Evolutionary conservation across 2,329 filamentous ascomycete species (phyloP), one percentile per base, ranked within the genome.

Genomic region (Lasiodiplodia gonubiensis): DNA sequence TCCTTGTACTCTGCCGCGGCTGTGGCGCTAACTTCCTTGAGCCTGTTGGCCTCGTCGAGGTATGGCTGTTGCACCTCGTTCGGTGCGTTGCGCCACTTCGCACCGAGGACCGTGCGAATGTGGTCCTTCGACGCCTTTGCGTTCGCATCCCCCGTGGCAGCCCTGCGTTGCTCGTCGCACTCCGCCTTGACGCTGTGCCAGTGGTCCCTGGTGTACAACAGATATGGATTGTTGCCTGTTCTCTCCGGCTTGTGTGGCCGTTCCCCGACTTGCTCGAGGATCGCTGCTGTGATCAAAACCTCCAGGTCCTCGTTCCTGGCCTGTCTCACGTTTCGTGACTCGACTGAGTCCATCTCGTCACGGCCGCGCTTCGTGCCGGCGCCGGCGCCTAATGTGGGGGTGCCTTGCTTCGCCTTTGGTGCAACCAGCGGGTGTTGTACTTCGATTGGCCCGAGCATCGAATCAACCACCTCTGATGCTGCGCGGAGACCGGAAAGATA

Each of bases 401-500:
- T 70, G 10, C 67, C 57, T 7, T 71, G 23, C 68, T 77, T 78
- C 5, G 72, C 79, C 79, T 90, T 88, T 70, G 89, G 83, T 68
- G 88, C 85, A 21, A 98, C 87, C 3, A 99, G 84, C 1, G 93
- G 93, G 3, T 83, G 84, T 0, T 75, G 91, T 12, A 97, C 83
- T 53, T 90, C 82, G 68, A 99, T 93, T 0, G 93, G 90, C 0
- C 95, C 95, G 37, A 95, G 83, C 76, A 97, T 86, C 2, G 88
- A 83, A 66, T 94, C 90, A 46, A 97, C 83, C 2, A 99, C 87
- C 74, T 98, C 94, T 3, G 92, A 90, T 12, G 95, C 95, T 3
- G 91, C 95, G 60, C 95, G 90, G 6, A 99, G 84, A 2, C 95
- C 96, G 2, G 95, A 97, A 4, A 99, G 83, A 75, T 98, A 99